Evolutionary conservation across 2,329 filamentous ascomycete genomes (phyloP), one percentile per base, ranked within the genome.

Genomic region (Aureobasidium vineae): DNA sequence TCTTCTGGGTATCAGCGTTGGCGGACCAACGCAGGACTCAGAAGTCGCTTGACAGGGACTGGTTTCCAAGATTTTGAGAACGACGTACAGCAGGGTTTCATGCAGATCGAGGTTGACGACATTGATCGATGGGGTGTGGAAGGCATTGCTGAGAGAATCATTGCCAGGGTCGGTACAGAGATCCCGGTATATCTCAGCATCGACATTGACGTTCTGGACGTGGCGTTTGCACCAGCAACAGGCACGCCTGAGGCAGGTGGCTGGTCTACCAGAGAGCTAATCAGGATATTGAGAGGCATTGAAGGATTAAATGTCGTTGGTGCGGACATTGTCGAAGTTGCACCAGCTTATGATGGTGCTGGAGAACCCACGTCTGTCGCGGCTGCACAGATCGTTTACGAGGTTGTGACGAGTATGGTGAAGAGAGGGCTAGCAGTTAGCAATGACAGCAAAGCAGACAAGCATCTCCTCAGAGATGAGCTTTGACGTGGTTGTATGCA

Each of bases 201-300:
- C n/a, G 90, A 93, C 73, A 92, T 93, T 70, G 90, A 93, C 75
- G 90, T 92, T 0, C 80, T 94, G 52, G 90, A 93, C 75, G 90
- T 90, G 0, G 88, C 85, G 28, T 79, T 87, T 57, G 86, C 86
- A 3, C 73, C 31, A 16, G 91, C 89, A 1, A 96, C 92, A 0
- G 92, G 92, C 1, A 96, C 92, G 0, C 92, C 92, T 0, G 92
- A 96, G 79, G 89, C 92, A 0, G 92, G 92, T 67, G 92, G 92
- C 38, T 97, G 92, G 92, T 95, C 91, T 6, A 96, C 90, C 26
- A 83, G 92, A 59, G 93, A 97, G 80, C 81, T 97, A 71, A 94
- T 96, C 70, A 83, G 90, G 15, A 91, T 97, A 67, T 78, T 97
- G 75, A 82, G 92, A 40, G 92, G 91, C 0, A 85, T 97, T 49